phyloP scores from a whole-genome alignment of 805 yeast species.

The Nakazawaea sp. region DNA sequence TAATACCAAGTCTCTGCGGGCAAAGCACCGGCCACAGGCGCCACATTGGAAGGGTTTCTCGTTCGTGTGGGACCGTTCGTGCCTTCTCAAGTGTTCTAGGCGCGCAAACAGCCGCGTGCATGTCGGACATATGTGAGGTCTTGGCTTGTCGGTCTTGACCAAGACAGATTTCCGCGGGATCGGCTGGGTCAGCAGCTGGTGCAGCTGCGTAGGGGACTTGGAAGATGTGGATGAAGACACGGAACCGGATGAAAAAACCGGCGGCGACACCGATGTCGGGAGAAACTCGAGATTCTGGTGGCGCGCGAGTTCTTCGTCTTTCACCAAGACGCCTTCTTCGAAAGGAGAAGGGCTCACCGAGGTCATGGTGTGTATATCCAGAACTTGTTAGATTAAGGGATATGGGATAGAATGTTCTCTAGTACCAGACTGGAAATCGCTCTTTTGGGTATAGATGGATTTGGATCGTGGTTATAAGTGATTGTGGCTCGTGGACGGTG shows the following conservation, averaged over 20 bases:
- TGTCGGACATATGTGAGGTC: slow-evolving; percentile 85
- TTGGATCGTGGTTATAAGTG: too few species aligned
- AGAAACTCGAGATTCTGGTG: not conserved
- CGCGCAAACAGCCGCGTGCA: slow-evolving; percentile 97
- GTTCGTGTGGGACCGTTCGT: slow-evolving; percentile 89
- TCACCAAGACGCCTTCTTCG: too few species aligned
- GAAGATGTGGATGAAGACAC: slow-evolving; percentile 5
- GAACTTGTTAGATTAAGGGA: too few species aligned
- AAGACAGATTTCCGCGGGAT: slow-evolving; percentile 81
- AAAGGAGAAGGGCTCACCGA: too few species aligned
- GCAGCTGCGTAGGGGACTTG: not conserved
- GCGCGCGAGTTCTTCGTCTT: too few species aligned
- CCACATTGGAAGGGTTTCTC: slow-evolving; percentile 96
- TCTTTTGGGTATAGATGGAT: too few species aligned
- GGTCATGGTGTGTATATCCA: too few species aligned
- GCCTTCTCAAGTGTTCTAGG: slow-evolving; percentile 88
- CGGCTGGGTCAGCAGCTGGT: slow-evolving; percentile 33
- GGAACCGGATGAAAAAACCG: not conserved
- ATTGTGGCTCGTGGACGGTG: too few species aligned
- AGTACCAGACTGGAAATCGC: too few species aligned
- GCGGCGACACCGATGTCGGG: not conserved
- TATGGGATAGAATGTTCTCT: too few species aligned
- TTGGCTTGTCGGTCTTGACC: slow-evolving; percentile 86
- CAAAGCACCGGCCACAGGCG: slow-evolving; percentile 93
- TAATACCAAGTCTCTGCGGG: slow-evolving; percentile 79